Evolutionary conservation across 192 early-diverging fungal genomes (phyloP).

Genomic region (Coemansia interrupta): DNA sequence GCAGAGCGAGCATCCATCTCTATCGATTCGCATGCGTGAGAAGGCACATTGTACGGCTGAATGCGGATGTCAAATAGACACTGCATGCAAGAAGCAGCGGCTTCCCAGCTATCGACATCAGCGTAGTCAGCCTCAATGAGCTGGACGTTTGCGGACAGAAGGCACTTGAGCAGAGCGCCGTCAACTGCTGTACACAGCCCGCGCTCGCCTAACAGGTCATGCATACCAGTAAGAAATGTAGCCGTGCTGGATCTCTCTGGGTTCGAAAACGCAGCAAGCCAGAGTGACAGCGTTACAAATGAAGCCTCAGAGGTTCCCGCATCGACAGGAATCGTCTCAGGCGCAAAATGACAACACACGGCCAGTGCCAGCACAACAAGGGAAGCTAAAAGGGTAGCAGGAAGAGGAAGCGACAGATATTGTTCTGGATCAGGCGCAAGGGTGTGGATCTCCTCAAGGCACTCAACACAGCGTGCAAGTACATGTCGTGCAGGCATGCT

Average conservation of each 20-base stretch:
- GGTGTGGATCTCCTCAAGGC: slow-evolving; percentile 11
- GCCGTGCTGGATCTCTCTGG: background rate
- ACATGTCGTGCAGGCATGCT: slow-evolving; percentile 9
- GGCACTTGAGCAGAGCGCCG: slow-evolving; percentile 28
- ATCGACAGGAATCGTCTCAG: slow-evolving; percentile 9
- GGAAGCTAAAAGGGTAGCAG: background rate
- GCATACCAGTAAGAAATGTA: slow-evolving; percentile 13
- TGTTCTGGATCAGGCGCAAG: slow-evolving; percentile 1
- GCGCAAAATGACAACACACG: slow-evolving; percentile 16
- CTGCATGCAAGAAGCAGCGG: slow-evolving; percentile 24
- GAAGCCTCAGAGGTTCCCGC: slow-evolving; percentile 10
- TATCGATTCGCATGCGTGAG: slow-evolving; percentile 24
- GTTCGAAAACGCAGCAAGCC: slow-evolving; percentile 19
- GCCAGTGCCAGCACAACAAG: slow-evolving; percentile 22
- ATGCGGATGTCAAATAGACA: slow-evolving; percentile 47
- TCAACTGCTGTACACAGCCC: slow-evolving; percentile 36
- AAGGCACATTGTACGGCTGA: slow-evolving; percentile 14
- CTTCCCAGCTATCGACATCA: slow-evolving; percentile 12
- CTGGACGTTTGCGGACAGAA: slow-evolving; percentile 13
- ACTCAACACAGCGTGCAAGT: slow-evolving; percentile 11
- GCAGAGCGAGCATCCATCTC: slow-evolving; percentile 36
- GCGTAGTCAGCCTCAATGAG: slow-evolving; percentile 4
- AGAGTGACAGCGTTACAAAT: slow-evolving; percentile 23
- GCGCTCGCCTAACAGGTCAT: slow-evolving; percentile 38
- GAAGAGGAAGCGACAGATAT: background rate